These are phyloP conservation scores for Myxozyma nipponensis DNA, from an alignment of 805 yeast genomes.

Conservation along the genomic window DNA sequence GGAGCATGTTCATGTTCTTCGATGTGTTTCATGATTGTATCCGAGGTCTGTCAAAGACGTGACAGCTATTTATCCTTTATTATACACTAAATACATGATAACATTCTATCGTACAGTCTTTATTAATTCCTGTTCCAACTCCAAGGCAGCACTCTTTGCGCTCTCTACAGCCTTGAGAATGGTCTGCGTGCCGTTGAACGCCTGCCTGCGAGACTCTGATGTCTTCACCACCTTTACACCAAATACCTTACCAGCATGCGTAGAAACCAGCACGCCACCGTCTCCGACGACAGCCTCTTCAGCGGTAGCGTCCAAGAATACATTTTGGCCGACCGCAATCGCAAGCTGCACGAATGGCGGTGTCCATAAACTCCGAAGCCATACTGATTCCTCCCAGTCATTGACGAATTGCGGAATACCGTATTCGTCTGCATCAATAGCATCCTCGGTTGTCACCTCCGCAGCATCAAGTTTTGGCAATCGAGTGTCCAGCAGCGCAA, in stretches of 20 bases:
- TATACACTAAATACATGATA: no score
- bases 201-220: conserved; percentile 13
- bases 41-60: no score
- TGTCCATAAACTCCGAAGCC: conserved; percentile 46
- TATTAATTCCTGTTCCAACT: conserved; percentile 13
- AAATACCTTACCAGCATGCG: conserved; percentile 60
- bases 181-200: conserved; percentile 4
- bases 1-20: no score
- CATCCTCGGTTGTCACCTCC: conserved; percentile 11
- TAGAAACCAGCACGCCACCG: conserved; percentile 72
- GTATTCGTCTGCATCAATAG: conserved; percentile 11
- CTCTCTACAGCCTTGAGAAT: conserved; percentile 12
- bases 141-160: conserved; percentile 9
- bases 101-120: not conserved
- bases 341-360: conserved; percentile 77
- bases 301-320: conserved; percentile 79
- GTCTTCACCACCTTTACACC: conserved; percentile 43
- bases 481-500: conserved; percentile 74
- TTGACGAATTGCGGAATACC: conserved; percentile 27
- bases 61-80: no score
- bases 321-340: conserved; percentile 68
- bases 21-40: no score
- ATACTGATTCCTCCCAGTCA: conserved; percentile 65
- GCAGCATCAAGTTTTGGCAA: conserved; percentile 16
- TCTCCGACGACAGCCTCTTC: conserved; percentile 87